Conservation (phyloP, 1,284 basidiomycete genomes). For the Vanrija sp. region DNA sequence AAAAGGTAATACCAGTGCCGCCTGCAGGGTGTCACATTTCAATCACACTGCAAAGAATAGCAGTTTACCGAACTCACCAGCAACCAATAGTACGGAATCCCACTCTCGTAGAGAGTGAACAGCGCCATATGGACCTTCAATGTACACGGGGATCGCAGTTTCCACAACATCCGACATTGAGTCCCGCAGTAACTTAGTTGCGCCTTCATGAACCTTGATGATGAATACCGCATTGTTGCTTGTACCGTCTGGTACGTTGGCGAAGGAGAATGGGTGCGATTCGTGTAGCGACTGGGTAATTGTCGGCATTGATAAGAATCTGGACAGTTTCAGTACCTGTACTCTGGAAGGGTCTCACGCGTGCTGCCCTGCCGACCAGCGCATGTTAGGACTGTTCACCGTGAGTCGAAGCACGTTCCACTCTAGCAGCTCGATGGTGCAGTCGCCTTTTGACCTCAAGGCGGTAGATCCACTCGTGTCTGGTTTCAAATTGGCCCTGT, state of each 20-base stretch:
- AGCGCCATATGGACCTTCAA: conserved; percentile 47
- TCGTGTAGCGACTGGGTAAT: conserved; percentile 36
- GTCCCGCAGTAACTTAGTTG: conserved; percentile 30
- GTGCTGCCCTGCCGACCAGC: conserved; percentile 61
- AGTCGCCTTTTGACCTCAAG: conserved; percentile 1
- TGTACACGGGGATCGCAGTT: conserved; percentile 22
- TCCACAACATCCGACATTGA: conserved; percentile 13
- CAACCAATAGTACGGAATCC: conserved; percentile 37
- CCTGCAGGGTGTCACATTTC: conserved; percentile 15
- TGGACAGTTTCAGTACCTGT: conserved; percentile 5
- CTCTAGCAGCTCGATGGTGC: conserved; percentile 49
- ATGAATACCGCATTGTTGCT: conserved; percentile 31
- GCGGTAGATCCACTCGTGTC: no score
- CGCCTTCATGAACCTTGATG: conserved; percentile 40
- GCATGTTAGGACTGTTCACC: conserved; percentile 49
- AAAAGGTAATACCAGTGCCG: conserved; percentile 41
- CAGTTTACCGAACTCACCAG: conserved; percentile 10
- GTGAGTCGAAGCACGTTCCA: conserved; percentile 56
- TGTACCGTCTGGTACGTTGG: conserved; percentile 28
- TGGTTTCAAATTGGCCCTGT: conserved; percentile 21
- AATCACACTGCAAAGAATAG: neutral
- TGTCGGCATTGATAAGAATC: conserved; percentile 38
- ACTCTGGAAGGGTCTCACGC: conserved; percentile 23
- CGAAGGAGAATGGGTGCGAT: conserved; percentile 46
- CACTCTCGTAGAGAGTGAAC: conserved; percentile 24